Evolutionary conservation across 2,329 filamentous ascomycete species (phyloP).

Genomic region (Endocalyx cinctus): DNA sequence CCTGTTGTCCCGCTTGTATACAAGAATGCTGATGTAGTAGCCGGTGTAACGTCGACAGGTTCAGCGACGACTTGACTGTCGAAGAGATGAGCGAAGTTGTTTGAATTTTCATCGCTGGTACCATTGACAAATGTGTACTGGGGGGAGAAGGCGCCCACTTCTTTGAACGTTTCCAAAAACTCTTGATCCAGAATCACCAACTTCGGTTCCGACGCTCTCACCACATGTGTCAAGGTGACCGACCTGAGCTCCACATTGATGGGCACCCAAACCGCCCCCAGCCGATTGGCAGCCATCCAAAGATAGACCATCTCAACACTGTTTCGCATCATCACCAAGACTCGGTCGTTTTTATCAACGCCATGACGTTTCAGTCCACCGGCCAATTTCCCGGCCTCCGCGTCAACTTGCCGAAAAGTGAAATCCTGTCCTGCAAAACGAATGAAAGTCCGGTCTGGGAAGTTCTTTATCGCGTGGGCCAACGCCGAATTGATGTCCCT

Average conservation of each 20-base stretch:
- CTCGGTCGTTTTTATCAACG: not conserved
- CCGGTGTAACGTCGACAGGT: not conserved
- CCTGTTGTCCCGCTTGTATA: conserved; percentile 2
- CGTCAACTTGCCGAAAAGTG: not conserved
- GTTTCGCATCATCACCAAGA: conserved; percentile 4
- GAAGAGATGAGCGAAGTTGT: not conserved
- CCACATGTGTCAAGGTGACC: not conserved
- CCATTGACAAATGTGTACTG: conserved; percentile 1
- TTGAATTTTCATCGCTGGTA: not conserved
- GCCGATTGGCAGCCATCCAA: conserved; percentile 1
- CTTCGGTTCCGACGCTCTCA: conserved; percentile 1
- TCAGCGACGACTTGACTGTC: not conserved
- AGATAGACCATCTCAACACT: conserved; percentile 2
- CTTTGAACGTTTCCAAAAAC: conserved; percentile 1
- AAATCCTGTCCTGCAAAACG: conserved; percentile 1
- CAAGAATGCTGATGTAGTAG: conserved; percentile 1
- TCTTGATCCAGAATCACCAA: not conserved
- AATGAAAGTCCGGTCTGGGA: not conserved
- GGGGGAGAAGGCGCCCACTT: not conserved
- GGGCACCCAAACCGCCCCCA: conserved; percentile 2
- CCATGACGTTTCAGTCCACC: not conserved
- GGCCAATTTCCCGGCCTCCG: not conserved
- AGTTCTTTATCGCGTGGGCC: not conserved
- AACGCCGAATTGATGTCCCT: conserved; percentile 2
- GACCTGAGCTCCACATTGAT: conserved; percentile 3